Percentiles rank a stretch among this genome's conserved stretches.
Conservation (phyloP, 2,329 filamentous ascomycete species). For the Lasiodiplodia theobromae region DNA sequence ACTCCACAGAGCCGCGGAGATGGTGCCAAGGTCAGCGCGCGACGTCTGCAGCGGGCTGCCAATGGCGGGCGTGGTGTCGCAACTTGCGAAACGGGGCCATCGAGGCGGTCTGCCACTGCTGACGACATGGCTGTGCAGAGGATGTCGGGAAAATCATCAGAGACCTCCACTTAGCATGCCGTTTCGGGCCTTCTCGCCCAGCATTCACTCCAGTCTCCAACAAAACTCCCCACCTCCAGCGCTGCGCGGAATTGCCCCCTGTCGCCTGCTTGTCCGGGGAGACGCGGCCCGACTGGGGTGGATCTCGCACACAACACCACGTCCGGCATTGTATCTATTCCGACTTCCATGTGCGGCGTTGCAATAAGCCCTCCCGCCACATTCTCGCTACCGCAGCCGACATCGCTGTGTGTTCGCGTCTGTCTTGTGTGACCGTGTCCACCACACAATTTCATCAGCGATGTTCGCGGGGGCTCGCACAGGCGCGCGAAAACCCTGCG, state of each 20-base stretch:
- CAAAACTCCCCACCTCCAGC: slow-evolving; percentile 20
- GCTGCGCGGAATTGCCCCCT: neutral
- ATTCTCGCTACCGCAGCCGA: slow-evolving; percentile 7
- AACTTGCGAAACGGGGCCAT: slow-evolving; percentile 14
- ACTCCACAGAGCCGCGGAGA: slow-evolving; percentile 23
- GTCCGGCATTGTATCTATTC: neutral
- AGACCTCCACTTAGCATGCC: slow-evolving; percentile 14
- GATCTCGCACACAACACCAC: slow-evolving; percentile 26
- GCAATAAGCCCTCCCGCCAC: slow-evolving; percentile 15
- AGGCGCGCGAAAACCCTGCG: slow-evolving; percentile 13
- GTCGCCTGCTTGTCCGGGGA: slow-evolving; percentile 14
- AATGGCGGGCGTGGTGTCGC: slow-evolving; percentile 20
- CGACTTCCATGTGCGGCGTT: slow-evolving; percentile 6
- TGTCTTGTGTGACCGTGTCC: slow-evolving; percentile 3
- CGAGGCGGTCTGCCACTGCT: slow-evolving; percentile 27
- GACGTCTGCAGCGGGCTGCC: slow-evolving; percentile 8
- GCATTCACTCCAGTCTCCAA: slow-evolving; percentile 17
- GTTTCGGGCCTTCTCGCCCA: slow-evolving; percentile 22
- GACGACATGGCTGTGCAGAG: slow-evolving; percentile 18
- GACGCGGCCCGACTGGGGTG: slow-evolving; percentile 23
- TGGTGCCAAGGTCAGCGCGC: slow-evolving; percentile 2
- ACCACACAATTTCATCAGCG: neutral
- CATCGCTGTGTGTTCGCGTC: slow-evolving; percentile 15
- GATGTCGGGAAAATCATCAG: slow-evolving; percentile 25
- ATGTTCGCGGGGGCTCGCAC: slow-evolving; percentile 9